Evolutionary conservation across 1,284 basidiomycete genomes (phyloP).

Genomic region (Coniferiporia sulphurascens): DNA sequence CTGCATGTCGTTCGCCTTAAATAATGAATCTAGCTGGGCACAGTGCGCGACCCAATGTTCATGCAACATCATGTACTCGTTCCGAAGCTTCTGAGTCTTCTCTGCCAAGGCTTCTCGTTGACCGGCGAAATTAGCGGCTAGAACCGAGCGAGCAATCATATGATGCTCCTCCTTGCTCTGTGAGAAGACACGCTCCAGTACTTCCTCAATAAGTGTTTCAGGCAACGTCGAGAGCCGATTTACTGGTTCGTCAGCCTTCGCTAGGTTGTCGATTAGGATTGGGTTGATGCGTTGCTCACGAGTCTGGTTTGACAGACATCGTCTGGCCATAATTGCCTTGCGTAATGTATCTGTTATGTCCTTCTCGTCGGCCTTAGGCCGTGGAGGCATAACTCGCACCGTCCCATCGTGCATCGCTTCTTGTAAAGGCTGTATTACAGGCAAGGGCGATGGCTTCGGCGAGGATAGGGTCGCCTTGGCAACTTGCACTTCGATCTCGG

Average conservation of each 20-base stretch:
- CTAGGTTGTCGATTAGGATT: conserved; percentile 54
- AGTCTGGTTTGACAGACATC: conserved; percentile 53
- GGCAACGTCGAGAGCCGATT: conserved; percentile 22
- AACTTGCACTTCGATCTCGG: conserved; percentile 1
- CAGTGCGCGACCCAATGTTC: conserved; percentile 72
- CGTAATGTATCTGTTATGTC: conserved; percentile 55
- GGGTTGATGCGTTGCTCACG: conserved; percentile 57
- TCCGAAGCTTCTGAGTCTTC: conserved; percentile 53
- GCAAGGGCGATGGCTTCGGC: background rate
- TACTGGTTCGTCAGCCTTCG: conserved; percentile 34
- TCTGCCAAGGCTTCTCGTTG: conserved; percentile 46
- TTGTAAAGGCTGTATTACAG: background rate
- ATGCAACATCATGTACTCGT: conserved; percentile 67
- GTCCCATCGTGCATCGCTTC: conserved; percentile 4
- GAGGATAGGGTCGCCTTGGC: background rate
- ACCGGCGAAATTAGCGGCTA: conserved; percentile 50
- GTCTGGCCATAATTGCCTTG: conserved; percentile 54
- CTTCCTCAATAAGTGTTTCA: conserved; percentile 42
- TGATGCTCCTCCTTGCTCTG: conserved; percentile 35
- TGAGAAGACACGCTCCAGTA: conserved; percentile 35
- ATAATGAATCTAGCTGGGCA: conserved; percentile 50
- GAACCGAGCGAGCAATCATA: conserved; percentile 38
- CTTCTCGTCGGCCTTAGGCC: conserved; percentile 31
- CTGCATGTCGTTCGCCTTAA: conserved; percentile 33
- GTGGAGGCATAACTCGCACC: conserved; percentile 4